Conservation (phyloP, 768 basidiomycete genomes). For the Epithele typhae region DNA sequence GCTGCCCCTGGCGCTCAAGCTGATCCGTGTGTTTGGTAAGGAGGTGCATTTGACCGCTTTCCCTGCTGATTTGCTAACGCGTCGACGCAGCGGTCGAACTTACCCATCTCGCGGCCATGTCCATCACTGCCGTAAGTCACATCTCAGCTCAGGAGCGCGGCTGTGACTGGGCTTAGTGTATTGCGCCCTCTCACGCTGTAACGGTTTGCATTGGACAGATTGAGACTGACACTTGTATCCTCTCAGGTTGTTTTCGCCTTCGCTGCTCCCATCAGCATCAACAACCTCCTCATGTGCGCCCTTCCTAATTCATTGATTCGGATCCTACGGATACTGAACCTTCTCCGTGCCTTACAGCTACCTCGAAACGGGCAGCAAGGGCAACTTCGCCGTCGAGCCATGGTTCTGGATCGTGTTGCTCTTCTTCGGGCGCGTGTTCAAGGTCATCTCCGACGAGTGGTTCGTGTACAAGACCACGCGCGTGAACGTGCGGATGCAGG, state of each 20-base stretch:
- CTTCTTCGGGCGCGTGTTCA: conserved; percentile 31
- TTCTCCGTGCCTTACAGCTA: conserved; percentile 18
- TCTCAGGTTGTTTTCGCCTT: conserved; percentile 20
- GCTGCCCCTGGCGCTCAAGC: conserved; percentile 31
- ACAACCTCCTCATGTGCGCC: conserved; percentile 33
- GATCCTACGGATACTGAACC: neutral
- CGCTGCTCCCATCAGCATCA: conserved; percentile 28
- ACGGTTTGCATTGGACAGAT: no score
- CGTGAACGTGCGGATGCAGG: conserved; percentile 44
- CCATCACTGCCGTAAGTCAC: conserved; percentile 15
- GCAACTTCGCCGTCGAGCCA: conserved; percentile 35
- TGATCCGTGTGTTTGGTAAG: conserved; percentile 27
- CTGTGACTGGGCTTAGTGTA: neutral
- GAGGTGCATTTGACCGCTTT: neutral
- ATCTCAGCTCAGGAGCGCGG: neutral
- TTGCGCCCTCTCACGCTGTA: no score
- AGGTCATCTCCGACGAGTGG: conserved; percentile 35
- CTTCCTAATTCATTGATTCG: neutral
- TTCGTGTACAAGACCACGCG: conserved; percentile 42
- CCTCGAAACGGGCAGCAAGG: conserved; percentile 31
- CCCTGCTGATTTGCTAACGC: neutral
- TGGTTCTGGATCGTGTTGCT: conserved; percentile 43
- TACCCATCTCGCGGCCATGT: conserved; percentile 11
- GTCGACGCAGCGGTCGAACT: conserved; percentile 16
- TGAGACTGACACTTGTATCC: no score